A percentile compares a stretch with the other conserved stretches of the same genome.
Evolutionary conservation across 352 stramenopile species (phyloP).

Genomic region (Phytophthora agathidicida): DNA sequence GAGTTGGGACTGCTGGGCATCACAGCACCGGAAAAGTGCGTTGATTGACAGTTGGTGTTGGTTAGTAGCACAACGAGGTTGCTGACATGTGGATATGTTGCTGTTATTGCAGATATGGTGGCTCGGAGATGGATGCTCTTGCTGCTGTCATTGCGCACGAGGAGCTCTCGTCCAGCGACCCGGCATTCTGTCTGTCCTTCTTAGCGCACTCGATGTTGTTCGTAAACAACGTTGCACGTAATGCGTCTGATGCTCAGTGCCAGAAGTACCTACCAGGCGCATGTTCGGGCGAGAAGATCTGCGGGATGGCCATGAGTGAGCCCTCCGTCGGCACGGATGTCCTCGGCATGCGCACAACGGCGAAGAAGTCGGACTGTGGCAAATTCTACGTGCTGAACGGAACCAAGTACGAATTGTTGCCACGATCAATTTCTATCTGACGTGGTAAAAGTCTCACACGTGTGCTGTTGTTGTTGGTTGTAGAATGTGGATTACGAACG

Average conservation of each 20-base stretch:
- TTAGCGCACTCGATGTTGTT: conserved; percentile 95
- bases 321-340: conserved; percentile 95
- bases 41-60: no score
- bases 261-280: conserved; percentile 89
- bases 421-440: neutral
- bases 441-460: neutral
- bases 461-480: neutral
- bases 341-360: conserved; percentile 96
- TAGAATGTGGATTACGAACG: conserved; percentile 99
- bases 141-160: conserved; percentile 96
- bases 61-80: no score
- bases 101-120: conserved; percentile 83
- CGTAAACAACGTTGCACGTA: conserved; percentile 93
- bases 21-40: conserved; percentile 94
- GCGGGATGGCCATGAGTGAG: conserved; percentile 99
- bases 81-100: neutral
- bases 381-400: conserved; percentile 93
- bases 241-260: conserved; percentile 90
- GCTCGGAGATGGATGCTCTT: conserved; percentile 95
- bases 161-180: conserved; percentile 97
- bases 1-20: conserved; percentile 96
- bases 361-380: conserved; percentile 82
- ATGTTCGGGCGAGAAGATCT: conserved; percentile 95
- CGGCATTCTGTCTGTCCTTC: conserved; percentile 98
- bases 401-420: conserved; percentile 64